Base-by-base conservation (phyloP, 2,329 filamentous ascomycete genomes). In the Xylaria sp. region DNA sequence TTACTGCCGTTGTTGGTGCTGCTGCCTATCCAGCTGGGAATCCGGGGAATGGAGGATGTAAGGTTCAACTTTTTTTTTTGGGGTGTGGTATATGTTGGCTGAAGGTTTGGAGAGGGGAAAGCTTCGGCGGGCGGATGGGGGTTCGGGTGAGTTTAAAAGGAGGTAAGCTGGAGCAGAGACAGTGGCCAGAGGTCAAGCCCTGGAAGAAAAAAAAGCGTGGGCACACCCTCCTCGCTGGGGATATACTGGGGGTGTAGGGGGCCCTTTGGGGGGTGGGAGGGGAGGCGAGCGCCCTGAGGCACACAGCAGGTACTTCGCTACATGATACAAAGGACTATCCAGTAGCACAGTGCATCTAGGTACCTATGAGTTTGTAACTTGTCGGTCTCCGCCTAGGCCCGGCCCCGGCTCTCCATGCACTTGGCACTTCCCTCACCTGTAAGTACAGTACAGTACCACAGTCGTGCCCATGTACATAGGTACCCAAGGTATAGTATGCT, bases 111-210 rank as follows among this genome's bases (percentile, higher is more conserved):
- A 68, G 63, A 68, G 69, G 69, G 69, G 68, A 73, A 68, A 69
- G 63, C 65, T 64, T 69, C 69, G 67, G 66, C 70, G 63, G 61
- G 71, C 67, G 66, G 66, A 71, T 70, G 73, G 71, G 73, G 72
- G 73, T 68, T 69, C 67, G 71, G 69, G 66, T 72, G 68, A 71
- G 72, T 72, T 74, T 73, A 74, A 75, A 74, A 75, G 73, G 71
- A 72, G 67, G 68, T 67, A 66, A 68, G 53, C 47, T 46, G 31
- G 61, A 47, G 55, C 41, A 44, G 35, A 55, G 52, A 43, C 37
- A 55, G 54, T 62, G 64, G 58, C 57, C 55, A 49, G 51, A 55
- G 58, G 55, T 60, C 55, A 58, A 58, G 49, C 54, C 58, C 55
- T 60, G 29, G 29, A 37, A 55, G 31, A 46, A 60, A 57, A 59